These are phyloP conservation scores for Erigeron canadensis DNA, from an alignment of 129 eudicot species.

Conservation along the genomic window DNA sequence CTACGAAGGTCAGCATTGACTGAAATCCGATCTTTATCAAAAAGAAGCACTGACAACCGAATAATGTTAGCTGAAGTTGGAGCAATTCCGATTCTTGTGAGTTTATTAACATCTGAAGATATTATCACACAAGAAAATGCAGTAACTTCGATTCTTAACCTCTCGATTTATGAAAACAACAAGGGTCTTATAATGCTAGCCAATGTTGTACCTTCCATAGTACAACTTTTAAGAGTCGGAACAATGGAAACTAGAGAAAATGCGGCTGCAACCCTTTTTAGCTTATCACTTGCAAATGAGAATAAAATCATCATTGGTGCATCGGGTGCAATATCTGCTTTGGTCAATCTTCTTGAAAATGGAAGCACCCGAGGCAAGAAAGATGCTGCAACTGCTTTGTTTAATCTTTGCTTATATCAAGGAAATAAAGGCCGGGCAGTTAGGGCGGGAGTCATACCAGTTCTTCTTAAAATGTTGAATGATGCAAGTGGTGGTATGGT, in stretches of 20 bases:
- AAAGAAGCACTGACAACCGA: conserved; percentile 87
- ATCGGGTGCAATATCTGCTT: conserved; percentile 76
- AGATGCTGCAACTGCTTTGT: conserved; percentile 95
- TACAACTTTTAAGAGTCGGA: conserved; percentile 74
- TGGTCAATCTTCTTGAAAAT: conserved; percentile 58
- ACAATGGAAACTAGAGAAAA: conserved; percentile 81
- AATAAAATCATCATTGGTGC: conserved; percentile 83
- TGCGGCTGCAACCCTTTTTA: conserved; percentile 86
- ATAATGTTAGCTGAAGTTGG: conserved; percentile 83
- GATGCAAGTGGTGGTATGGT: conserved; percentile 73
- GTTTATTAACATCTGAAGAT: conserved; percentile 64
- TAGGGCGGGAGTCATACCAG: conserved; percentile 67
- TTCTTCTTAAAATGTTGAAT: conserved; percentile 63
- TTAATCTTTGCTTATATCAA: conserved; percentile 81
- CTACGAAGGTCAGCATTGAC: conserved; percentile 64
- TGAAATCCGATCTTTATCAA: conserved; percentile 82
- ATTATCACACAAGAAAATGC: conserved; percentile 67
- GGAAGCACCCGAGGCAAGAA: conserved; percentile 87
- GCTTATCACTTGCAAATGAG: conserved; percentile 77
- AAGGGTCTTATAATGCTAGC: conserved; percentile 84
- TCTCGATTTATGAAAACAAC: conserved; percentile 74
- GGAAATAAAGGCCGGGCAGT: conserved; percentile 95
- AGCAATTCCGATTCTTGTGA: conserved; percentile 77
- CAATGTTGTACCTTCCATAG: conserved; percentile 69
- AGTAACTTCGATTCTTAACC: conserved; percentile 75